phyloP scores from a whole-genome alignment of 192 early-diverging fungal genomes.

The Backusella tuberculispora region DNA sequence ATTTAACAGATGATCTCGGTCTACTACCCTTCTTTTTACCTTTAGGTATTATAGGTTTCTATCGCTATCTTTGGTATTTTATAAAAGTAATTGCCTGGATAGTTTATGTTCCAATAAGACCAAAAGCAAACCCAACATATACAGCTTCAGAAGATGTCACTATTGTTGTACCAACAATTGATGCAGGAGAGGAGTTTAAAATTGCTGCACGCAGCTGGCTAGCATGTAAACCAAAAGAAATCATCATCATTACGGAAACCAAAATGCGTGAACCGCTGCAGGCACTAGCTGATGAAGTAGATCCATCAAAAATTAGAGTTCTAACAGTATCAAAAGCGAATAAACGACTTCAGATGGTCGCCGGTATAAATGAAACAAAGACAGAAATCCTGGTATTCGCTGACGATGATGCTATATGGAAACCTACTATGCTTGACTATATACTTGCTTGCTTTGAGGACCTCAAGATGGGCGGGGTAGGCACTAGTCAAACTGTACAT shows the following conservation, averaged over 20 bases:
- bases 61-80: conserved; percentile 64
- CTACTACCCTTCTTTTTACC: conserved; percentile 61
- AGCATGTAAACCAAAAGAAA: conserved; percentile 52
- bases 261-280: conserved; percentile 46
- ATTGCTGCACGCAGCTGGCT: conserved; percentile 59
- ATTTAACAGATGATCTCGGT: conserved; percentile 54
- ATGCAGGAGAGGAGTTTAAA: conserved; percentile 65
- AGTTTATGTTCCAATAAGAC: conserved; percentile 56
- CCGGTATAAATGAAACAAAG: conserved; percentile 54
- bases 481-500: conserved; percentile 59
- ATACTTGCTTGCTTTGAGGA: conserved; percentile 66
- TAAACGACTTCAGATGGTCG: conserved; percentile 63
- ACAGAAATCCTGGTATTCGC: conserved; percentile 61
- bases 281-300: conserved; percentile 48
- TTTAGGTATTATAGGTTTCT: conserved; percentile 61
- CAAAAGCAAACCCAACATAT: conserved; percentile 49
- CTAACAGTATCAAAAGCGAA: conserved; percentile 53
- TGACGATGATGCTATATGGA: conserved; percentile 66
- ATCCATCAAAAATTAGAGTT: conserved; percentile 50
- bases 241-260: conserved; percentile 59
- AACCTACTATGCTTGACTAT: conserved; percentile 55
- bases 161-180: conserved; percentile 65
- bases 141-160: conserved; percentile 54
- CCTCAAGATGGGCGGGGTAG: conserved; percentile 59
- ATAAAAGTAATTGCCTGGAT: conserved; percentile 57